Base-by-base conservation (phyloP, 306 rosid genomes). In the Arachis stenosperma region DNA sequence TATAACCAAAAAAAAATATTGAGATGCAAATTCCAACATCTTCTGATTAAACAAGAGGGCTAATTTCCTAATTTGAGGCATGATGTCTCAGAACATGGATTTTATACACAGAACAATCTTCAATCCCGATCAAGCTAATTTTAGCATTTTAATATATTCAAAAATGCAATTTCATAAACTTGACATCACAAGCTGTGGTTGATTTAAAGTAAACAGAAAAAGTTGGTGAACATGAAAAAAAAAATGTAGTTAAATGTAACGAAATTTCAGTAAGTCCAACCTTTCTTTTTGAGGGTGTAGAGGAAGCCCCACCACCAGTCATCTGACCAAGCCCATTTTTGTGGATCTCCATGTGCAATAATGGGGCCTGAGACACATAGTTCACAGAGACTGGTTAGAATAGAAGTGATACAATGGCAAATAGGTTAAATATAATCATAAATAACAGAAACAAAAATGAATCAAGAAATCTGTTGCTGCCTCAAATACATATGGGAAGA, bases 311-410 rank as follows among this genome's bases (percentile, higher is more conserved):
- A 27, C 75, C 10, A 75, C 57, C 37, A 33, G 37, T 70, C 85
- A 84, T 88, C 59, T 84, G 92, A 80, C 78, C 84, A 68, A 81
- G 70, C 62, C 84, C 90, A 42, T 66, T 76, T 81, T 77, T 92
- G 75, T 88, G 96, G 80, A 92, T 69, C 84, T 92, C 92, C 80
- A 75, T 71, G 86, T 92, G 94, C 79, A 92, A 81, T 41, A 84
- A 89, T 2, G 92, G 86, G 12, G 94, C 96, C 96, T 92, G 57
- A 1, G 53, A 61, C 56, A 42, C 69, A 75, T 50, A 37, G 68
- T 54, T 62, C 53, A 64, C 11, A 48, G 46, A 33, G 47, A 75
- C 41, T 9, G 11, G 64, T 69, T 52, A 80, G 12, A 47, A 47
- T 55, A 69, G 42, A 69, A 69, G 75, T 47, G 69, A 80, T 27